phyloP scores from a whole-genome alignment of 140 eudicot species.

The Flaveria floridana region DNA sequence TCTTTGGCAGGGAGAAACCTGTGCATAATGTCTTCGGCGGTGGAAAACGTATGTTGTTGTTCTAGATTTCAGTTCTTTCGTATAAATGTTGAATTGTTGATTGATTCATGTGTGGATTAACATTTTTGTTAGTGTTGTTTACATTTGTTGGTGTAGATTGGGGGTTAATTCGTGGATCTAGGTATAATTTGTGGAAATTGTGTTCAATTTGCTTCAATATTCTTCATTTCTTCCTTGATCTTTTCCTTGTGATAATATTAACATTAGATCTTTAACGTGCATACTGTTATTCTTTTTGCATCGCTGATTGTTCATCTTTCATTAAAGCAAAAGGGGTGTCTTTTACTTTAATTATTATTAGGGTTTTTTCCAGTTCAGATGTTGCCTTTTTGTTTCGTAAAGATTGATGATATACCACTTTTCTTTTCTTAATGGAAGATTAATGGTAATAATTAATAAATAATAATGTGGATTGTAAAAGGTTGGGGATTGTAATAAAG shows the following conservation, averaged over 20 bases:
- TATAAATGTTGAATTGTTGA: too few species aligned
- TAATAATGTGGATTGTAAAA: background rate
- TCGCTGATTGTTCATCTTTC: background rate
- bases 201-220: background rate
- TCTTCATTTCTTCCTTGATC: background rate
- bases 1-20: conserved; percentile 66
- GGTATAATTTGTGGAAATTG: background rate
- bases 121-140: background rate
- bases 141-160: background rate
- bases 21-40: conserved; percentile 76
- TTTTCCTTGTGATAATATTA: too few species aligned
- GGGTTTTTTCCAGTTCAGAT: conserved; percentile 26
- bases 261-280: conserved; percentile 18
- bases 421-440: conserved; percentile 17
- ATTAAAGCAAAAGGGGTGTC: background rate
- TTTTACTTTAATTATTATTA: conserved; percentile 20
- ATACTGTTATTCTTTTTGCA: background rate
- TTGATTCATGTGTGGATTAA: too few species aligned
- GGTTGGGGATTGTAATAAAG: background rate
- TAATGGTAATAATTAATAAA: conserved; percentile 17
- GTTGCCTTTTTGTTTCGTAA: conserved; percentile 32
- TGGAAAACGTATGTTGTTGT: conserved; percentile 61
- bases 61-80: background rate
- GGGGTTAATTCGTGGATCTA: background rate
- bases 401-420: background rate